Evolutionary conservation across 148 eudicot species (phyloP), one percentile per base, ranked within the genome.

Genomic region (Heliamphora exappendiculata): DNA sequence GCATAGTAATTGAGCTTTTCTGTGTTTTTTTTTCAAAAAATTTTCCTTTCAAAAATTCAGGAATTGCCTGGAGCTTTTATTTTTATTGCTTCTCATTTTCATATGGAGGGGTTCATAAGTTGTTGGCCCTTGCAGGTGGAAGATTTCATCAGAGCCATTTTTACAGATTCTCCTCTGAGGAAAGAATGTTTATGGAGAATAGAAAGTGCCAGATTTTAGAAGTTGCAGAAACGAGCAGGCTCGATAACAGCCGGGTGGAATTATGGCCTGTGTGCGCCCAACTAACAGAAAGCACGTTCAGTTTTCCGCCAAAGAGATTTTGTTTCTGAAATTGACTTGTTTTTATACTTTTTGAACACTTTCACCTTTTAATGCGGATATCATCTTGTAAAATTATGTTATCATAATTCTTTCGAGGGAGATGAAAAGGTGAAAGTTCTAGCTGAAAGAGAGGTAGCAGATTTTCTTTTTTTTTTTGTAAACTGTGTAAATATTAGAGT

Each of bases 81-180:
- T 13, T 7, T 44, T 12, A 0, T 1, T 14, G 20, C 29, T 11
- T 20, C 19, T 50, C 0, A 8, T 16, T 39, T 4, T 51, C 22
- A 12, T 49, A 24, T 39, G 11, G n/a, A 22, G n/a, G 54, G 9
- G 17, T 58, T 80, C 41, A 45, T n/a, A 50, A 20, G 80, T 31
- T 75, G 39, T 67, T 45, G 28, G 45, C 50, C 47, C 62, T 74
- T 78, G 81, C 96, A 95, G 98, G 90, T 95, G 78, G 87, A 88
- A 76, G 97, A 95, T 84, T 95, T 95, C 75, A 86, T 95, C 81
- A 86, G 87, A 85, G 98, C 98, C 75, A 87, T 95, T 73, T 95
- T 95, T 76, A 84, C 98, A 9, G 98, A 95, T 84, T 92, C 97
- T 31, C 90, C 94, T 11, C 77, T 92, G 84, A 88, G 98, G 75